Evolutionary conservation across 2,329 filamentous ascomycete genomes (phyloP), one percentile per base, ranked within the genome.

Genomic region (Emmonsia crescens): DNA sequence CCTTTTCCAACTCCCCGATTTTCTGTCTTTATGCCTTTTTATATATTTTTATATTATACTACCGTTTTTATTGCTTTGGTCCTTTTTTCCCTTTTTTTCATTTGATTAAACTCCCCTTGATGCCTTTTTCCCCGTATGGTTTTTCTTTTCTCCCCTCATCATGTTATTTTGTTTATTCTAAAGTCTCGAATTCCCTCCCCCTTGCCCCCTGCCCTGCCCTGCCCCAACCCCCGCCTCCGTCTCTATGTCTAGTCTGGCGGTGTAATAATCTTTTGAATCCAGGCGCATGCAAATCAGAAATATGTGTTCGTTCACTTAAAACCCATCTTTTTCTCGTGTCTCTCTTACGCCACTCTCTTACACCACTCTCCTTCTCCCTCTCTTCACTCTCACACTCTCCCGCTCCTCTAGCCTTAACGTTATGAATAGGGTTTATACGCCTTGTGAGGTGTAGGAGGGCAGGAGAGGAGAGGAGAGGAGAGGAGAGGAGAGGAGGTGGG

Each of bases 241-340:
- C 29, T 33, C 49, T 12, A n/a, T 54, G 51, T 55, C 33, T 40
- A 55, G 52, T 27, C 19, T 55, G n/a, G 52, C 31, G 52, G 33
- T 55, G 21, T 55, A 38, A 55, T 55, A 36, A 40, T 55, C n/a
- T 55, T 12, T 55, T 55, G 31, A 40, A 55, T 55, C 24, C 52
- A 55, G 52, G 52, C 31, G 52, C 16, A 36, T 55, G 19, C 52
- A 55, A 55, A 33, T 55, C 52, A 55, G 52, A 55, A 55, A 40
- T 33, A 40, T 55, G 19, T 55, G 2, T 40, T 54, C 21, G n/a
- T 14, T 55, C 33, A 33, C 33, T 38, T 55, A 55, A 21, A 36
- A n/a, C n/a, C 52, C n/a, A 8, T 38, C 9, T 33, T 27, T 19
- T 38, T 54, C 51, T 55, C n/a, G 19, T 38, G 4, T 38, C 52